phyloP scores from a whole-genome alignment of 768 basidiomycete genomes.

The Imleria badia region DNA sequence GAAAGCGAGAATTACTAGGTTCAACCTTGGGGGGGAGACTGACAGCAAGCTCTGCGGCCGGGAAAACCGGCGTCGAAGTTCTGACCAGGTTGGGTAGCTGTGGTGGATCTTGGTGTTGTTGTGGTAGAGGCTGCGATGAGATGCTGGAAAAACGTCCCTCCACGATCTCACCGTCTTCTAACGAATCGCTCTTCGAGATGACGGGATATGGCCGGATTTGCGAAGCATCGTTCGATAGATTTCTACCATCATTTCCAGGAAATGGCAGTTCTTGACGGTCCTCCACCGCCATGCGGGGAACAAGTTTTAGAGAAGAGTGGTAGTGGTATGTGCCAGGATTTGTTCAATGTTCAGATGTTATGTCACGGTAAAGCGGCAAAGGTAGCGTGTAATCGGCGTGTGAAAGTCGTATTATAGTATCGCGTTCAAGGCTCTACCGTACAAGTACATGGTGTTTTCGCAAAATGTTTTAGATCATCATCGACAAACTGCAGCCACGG shows the following conservation, averaged over 20 bases:
- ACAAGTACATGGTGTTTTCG: too few species aligned
- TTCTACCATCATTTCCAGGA: background rate
- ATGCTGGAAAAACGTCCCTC: constrained; percentile 8
- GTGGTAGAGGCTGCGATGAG: background rate
- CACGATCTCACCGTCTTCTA: constrained; percentile 26
- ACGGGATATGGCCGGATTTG: background rate
- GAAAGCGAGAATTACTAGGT: constrained; percentile 9
- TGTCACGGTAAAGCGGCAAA: too few species aligned
- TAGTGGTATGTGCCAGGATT: background rate
- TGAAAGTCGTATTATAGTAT: too few species aligned
- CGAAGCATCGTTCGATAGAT: background rate
- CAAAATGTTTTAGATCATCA: too few species aligned
- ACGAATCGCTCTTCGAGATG: background rate
- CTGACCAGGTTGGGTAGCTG: background rate
- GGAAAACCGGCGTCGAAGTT: background rate
- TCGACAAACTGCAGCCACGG: too few species aligned
- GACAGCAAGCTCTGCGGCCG: background rate
- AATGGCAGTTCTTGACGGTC: background rate
- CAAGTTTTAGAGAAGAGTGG: background rate
- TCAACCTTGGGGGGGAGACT: background rate
- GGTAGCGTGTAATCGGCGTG: background rate
- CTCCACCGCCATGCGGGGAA: background rate
- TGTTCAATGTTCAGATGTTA: background rate
- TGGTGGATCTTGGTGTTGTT: background rate
- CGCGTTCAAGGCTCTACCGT: too few species aligned